These are phyloP conservation scores for Hypoxylon fragiforme DNA, from an alignment of 495 filamentous ascomycete species.

Conservation along the genomic window DNA sequence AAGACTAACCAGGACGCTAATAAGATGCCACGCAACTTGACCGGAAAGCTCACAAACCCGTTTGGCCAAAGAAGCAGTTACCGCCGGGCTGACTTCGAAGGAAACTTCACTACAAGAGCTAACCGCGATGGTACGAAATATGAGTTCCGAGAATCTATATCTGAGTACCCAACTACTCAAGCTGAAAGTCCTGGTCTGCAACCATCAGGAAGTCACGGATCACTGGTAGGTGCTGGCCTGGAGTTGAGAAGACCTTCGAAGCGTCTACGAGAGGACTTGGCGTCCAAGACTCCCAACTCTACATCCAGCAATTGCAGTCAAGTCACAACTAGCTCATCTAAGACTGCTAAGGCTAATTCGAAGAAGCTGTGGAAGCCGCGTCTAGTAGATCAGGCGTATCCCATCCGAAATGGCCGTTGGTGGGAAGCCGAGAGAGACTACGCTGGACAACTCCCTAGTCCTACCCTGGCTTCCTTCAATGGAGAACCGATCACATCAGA, in stretches of 20 bases:
- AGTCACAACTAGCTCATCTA: too few relatives aligned
- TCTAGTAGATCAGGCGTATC: conserved; percentile 14
- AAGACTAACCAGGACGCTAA: conserved; percentile 8
- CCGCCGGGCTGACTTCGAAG: conserved; percentile 6
- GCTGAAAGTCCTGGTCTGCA: background rate
- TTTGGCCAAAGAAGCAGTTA: conserved; percentile 17
- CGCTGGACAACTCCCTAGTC: background rate
- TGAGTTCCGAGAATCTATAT: conserved; percentile 33
- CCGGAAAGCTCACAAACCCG: conserved; percentile 33
- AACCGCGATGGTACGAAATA: conserved; percentile 18
- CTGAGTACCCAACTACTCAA: conserved; percentile 9
- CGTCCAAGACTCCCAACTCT: background rate
- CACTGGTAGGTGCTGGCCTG: background rate
- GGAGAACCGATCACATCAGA: background rate
- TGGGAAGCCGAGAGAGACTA: background rate
- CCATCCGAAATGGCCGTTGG: background rate
- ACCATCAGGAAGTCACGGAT: background rate
- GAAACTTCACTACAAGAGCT: conserved; percentile 9
- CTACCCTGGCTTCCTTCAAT: conserved; percentile 1
- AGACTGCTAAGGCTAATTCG: too few relatives aligned
- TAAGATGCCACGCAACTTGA: conserved; percentile 17
- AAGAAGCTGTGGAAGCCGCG: too few relatives aligned
- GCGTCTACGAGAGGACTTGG: background rate
- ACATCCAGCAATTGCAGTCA: too few relatives aligned
- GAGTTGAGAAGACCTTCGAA: background rate